phyloP scores from a whole-genome alignment of 495 filamentous ascomycete genomes.

The Stereocaulon alpinum region DNA sequence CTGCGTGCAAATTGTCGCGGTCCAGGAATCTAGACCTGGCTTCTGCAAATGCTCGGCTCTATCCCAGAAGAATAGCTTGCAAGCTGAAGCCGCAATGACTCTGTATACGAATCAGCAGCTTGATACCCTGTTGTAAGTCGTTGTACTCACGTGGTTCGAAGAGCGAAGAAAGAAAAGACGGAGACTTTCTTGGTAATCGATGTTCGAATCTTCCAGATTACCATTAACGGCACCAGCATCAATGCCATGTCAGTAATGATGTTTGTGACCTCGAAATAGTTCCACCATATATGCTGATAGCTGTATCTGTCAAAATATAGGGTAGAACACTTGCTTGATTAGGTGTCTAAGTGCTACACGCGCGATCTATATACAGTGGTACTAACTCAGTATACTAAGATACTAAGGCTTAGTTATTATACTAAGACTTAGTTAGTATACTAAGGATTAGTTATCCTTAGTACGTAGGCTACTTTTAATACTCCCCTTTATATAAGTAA shows the following conservation, averaged over 20 bases:
- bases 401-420: no score
- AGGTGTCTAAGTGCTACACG: no score
- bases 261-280: constrained; percentile 33
- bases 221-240: constrained; percentile 29
- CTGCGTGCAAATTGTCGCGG: constrained; percentile 10
- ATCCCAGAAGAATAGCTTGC: constrained; percentile 4
- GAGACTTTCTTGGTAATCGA: constrained; percentile 25
- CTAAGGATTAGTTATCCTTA: no score
- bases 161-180: constrained; percentile 28
- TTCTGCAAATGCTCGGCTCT: not conserved
- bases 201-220: constrained; percentile 31
- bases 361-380: no score
- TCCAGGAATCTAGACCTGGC: not conserved
- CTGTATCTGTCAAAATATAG: no score
- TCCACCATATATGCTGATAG: constrained; percentile 23
- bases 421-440: no score
- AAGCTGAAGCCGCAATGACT: not conserved
- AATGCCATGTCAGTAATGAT: constrained; percentile 35
- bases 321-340: no score
- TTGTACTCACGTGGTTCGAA: constrained; percentile 31
- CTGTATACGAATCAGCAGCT: not conserved
- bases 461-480: no score
- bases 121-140: not conserved
- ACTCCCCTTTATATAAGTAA: no score
- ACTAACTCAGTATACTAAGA: no score